Evolutionary conservation across 768 basidiomycete genomes (phyloP).

Genomic region (Trametes maxima): DNA sequence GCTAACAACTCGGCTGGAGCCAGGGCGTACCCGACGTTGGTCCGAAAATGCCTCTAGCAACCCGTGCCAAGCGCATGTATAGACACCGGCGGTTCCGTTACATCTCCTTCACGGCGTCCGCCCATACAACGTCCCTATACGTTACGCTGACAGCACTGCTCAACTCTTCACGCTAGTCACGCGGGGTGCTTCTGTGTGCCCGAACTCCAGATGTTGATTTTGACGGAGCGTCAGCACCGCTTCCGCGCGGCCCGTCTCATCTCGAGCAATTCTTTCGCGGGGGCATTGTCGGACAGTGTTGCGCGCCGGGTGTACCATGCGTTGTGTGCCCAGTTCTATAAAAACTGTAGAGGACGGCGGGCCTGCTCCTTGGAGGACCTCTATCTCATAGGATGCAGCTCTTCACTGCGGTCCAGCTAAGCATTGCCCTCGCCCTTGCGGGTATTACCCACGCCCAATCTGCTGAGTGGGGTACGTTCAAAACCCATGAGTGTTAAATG

Average conservation of each 20-base stretch:
- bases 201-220: background rate
- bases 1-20: background rate
- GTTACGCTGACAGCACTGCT: background rate
- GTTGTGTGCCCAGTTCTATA: background rate
- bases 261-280: slow-evolving; percentile 12
- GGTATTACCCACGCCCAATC: slow-evolving; percentile 14
- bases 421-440: slow-evolving; percentile 15
- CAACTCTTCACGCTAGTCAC: slow-evolving; percentile 3
- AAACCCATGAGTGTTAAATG: too few species aligned
- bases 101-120: background rate
- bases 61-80: slow-evolving; percentile 3
- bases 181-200: background rate
- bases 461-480: slow-evolving; percentile 22
- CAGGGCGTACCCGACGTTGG: slow-evolving; percentile 8
- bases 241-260: slow-evolving; percentile 3
- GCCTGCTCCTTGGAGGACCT: background rate
- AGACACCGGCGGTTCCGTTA: slow-evolving; percentile 1
- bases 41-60: slow-evolving; percentile 4
- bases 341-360: background rate
- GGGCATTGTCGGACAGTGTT: slow-evolving; percentile 17
- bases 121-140: background rate
- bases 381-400: slow-evolving; percentile 21
- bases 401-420: slow-evolving; percentile 16
- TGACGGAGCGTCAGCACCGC: background rate
- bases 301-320: background rate